phyloP scores from a whole-genome alignment of 2,329 filamentous ascomycete species.

The Apiospora marii region DNA sequence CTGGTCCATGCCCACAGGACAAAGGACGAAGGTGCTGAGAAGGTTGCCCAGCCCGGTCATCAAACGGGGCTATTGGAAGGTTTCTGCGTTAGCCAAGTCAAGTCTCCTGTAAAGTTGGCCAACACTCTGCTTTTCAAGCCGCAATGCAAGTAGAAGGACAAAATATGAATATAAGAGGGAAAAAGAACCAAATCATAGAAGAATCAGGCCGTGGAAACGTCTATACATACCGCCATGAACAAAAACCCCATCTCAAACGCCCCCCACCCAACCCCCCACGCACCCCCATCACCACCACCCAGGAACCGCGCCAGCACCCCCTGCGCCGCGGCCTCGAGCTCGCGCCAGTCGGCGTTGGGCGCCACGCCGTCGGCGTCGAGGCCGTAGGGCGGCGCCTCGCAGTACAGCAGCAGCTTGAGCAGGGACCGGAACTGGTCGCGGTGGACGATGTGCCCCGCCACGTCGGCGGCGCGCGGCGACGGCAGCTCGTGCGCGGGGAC shows the following conservation, averaged over 20 bases:
- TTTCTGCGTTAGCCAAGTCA: not conserved
- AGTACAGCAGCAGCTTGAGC: conserved; percentile 11
- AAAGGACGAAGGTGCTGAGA: not conserved
- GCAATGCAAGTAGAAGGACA: no score
- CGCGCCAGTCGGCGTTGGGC: not conserved
- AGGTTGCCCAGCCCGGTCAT: not conserved
- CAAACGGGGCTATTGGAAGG: not conserved
- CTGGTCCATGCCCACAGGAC: not conserved
- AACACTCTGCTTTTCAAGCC: not conserved
- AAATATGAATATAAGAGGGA: no score
- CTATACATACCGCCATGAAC: not conserved
- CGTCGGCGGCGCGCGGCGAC: conserved; percentile 6
- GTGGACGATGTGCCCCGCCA: not conserved
- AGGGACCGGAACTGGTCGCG: conserved; percentile 15
- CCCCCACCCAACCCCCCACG: not conserved
- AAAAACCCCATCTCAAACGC: not conserved
- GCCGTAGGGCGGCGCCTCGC: not conserved
- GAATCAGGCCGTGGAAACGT: rapidly evolving
- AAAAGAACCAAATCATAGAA: no score
- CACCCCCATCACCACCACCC: not conserved
- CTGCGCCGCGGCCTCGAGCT: not conserved
- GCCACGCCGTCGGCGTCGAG: not conserved
- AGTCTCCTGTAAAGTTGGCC: not conserved
- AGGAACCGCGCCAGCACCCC: not conserved
- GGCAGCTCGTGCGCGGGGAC: conserved; percentile 10